Evolutionary conservation across 129 eudicot species (phyloP).

Genomic region (Calendula officinalis): DNA sequence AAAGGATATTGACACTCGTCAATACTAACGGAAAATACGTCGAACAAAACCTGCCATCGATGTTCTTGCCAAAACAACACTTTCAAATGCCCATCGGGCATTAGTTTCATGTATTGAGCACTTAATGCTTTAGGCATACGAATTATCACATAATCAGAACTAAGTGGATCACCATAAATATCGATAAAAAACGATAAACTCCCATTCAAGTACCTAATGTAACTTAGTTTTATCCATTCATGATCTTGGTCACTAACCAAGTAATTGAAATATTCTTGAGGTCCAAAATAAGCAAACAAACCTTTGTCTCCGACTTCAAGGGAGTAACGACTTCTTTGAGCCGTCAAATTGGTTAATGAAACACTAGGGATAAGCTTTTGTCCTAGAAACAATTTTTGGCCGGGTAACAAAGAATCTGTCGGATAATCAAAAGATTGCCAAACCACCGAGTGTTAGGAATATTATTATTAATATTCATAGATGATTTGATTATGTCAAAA

Average conservation of each 20-base stretch:
- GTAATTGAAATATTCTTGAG: neutral
- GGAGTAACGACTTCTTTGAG: constrained; percentile 17
- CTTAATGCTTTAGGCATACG: neutral
- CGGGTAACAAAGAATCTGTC: constrained; percentile 23
- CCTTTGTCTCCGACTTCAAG: neutral
- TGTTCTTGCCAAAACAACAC: neutral
- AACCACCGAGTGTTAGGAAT: neutral
- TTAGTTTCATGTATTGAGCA: constrained; percentile 19
- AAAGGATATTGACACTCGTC: constrained; percentile 22
- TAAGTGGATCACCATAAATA: neutral
- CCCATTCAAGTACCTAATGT: constrained; percentile 10
- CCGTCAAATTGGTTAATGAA: constrained; percentile 17
- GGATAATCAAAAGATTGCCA: constrained; percentile 53
- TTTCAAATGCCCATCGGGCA: constrained; percentile 32
- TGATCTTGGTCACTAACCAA: too few species aligned
- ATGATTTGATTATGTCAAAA: too few species aligned
- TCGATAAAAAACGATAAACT: neutral
- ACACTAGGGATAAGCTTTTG: constrained; percentile 33
- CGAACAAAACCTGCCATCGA: neutral
- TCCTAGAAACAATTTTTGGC: constrained; percentile 21
- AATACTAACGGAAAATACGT: neutral
- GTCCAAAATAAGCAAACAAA: constrained; percentile 13
- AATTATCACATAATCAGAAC: neutral
- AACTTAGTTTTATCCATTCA: neutral
- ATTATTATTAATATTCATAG: neutral